Percentiles rank a stretch among this genome's conserved stretches.
Conservation (phyloP, 2,329 filamentous ascomycete genomes). For the Phialemoniopsis sp. region DNA sequence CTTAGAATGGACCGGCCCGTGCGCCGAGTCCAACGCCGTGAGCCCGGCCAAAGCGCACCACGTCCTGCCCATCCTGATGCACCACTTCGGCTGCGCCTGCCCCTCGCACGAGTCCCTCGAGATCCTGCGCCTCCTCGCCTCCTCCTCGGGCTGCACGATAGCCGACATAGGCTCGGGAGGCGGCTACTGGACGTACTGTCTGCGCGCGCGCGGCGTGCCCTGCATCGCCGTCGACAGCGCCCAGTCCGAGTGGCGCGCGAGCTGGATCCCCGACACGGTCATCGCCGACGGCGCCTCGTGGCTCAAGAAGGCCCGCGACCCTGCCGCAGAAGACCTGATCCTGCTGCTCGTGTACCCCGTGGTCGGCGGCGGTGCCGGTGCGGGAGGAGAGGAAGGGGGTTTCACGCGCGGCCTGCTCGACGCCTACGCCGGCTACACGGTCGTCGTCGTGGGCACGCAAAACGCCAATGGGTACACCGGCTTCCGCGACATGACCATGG, state of each 20-base stretch:
- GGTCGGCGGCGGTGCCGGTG: conserved; percentile 54
- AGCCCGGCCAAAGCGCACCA: conserved; percentile 51
- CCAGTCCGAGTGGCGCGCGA: conserved; percentile 63
- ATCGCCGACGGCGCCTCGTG: conserved; percentile 56
- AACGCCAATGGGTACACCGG: conserved; percentile 72
- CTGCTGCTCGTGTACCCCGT: conserved; percentile 71
- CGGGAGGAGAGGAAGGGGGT: conserved; percentile 57
- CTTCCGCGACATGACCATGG: conserved; percentile 59
- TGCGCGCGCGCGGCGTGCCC: conserved; percentile 52
- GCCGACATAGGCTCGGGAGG: conserved; percentile 68
- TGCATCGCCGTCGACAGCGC: conserved; percentile 63
- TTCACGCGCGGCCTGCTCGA: conserved; percentile 62
- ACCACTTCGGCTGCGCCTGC: conserved; percentile 57
- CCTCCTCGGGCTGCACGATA: conserved; percentile 23
- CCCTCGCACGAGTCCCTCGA: conserved; percentile 62
- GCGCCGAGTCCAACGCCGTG: conserved; percentile 36
- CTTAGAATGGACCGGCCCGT: conserved; percentile 63
- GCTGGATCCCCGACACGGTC: conserved; percentile 67
- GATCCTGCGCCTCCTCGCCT: conserved; percentile 50
- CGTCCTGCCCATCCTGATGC: conserved; percentile 46
- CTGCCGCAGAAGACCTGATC: conserved; percentile 42
- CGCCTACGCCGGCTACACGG: conserved; percentile 57
- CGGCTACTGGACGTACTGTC: conserved; percentile 73
- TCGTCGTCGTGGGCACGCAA: conserved; percentile 72
- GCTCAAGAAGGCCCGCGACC: conserved; percentile 35